Percentiles rank a stretch among this genome's conserved stretches.
These are phyloP conservation scores for Leccinum fibrillosum DNA, from an alignment of 768 basidiomycete species.

Conservation along the genomic window DNA sequence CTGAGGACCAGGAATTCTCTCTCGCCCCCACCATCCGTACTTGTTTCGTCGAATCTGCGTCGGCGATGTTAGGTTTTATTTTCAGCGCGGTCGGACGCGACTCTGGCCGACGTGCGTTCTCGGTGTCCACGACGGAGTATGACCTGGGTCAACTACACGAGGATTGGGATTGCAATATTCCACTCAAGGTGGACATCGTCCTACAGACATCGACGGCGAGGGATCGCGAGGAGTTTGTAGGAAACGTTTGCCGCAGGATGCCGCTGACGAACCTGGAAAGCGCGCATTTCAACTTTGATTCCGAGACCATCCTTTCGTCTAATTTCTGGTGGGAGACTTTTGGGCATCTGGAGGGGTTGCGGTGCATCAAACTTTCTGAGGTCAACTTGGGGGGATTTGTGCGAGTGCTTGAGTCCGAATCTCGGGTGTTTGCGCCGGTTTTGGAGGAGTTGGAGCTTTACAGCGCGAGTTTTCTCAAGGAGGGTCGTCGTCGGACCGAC, in stretches of 20 bases:
- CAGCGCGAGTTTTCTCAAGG: slow-evolving; percentile 6
- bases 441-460: slow-evolving; percentile 15
- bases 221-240: slow-evolving; percentile 13
- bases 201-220: slow-evolving; percentile 2
- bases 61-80: slow-evolving; percentile 11
- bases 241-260: slow-evolving; percentile 11
- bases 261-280: slow-evolving; percentile 11
- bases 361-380: slow-evolving; percentile 7
- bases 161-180: slow-evolving; percentile 19
- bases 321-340: slow-evolving; percentile 18
- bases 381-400: slow-evolving; percentile 11
- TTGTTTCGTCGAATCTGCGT: slow-evolving; percentile 8
- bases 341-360: slow-evolving; percentile 14
- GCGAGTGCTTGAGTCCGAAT: neutral
- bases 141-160: slow-evolving; percentile 8
- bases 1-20: neutral
- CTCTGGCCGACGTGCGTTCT: slow-evolving; percentile 8
- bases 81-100: slow-evolving; percentile 15
- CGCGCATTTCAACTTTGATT: slow-evolving; percentile 11
- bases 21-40: slow-evolving; percentile 12
- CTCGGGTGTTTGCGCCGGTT: slow-evolving; percentile 12
- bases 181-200: slow-evolving; percentile 16
- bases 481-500: neutral
- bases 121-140: slow-evolving; percentile 1
- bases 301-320: slow-evolving; percentile 2